phyloP scores from a whole-genome alignment of 495 filamentous ascomycete genomes.

The Talaromyces wortmannii region DNA sequence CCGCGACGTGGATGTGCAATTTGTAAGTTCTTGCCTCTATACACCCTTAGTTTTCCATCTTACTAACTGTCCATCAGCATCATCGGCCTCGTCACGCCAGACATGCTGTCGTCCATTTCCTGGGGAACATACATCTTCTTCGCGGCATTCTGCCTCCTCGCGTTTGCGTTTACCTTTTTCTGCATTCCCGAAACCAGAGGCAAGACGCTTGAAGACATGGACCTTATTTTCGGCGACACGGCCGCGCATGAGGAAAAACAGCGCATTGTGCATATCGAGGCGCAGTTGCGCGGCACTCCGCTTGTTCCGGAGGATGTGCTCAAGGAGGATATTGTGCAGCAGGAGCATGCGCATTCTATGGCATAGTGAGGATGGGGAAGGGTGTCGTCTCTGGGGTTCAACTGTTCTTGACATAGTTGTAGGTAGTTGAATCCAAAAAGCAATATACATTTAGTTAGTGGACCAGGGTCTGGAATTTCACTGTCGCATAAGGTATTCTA shows the following conservation, averaged over 20 bases:
- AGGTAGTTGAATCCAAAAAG: too few relatives aligned
- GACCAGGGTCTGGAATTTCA: too few relatives aligned
- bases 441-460: too few relatives aligned
- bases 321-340: conserved; percentile 17
- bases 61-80: conserved; percentile 26
- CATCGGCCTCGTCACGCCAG: conserved; percentile 69
- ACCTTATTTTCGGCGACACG: conserved; percentile 69
- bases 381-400: too few relatives aligned
- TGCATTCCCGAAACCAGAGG: conserved; percentile 57
- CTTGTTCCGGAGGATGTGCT: conserved; percentile 17
- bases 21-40: conserved; percentile 23
- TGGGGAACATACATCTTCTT: conserved; percentile 82
- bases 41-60: not conserved
- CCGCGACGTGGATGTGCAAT: conserved; percentile 37
- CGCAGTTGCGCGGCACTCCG: conserved; percentile 46
- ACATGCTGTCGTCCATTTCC: conserved; percentile 62
- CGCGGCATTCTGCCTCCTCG: conserved; percentile 60
- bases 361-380: not conserved
- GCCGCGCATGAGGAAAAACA: conserved; percentile 64
- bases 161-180: conserved; percentile 51
- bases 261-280: conserved; percentile 66
- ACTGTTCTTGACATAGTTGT: not conserved
- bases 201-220: conserved; percentile 51
- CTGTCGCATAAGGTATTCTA: too few relatives aligned
- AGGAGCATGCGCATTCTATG: conserved; percentile 3